Evolutionary conservation across 306 rosid genomes (phyloP), one percentile per base, ranked within the genome.

Genomic region (Prunus dulcis): DNA sequence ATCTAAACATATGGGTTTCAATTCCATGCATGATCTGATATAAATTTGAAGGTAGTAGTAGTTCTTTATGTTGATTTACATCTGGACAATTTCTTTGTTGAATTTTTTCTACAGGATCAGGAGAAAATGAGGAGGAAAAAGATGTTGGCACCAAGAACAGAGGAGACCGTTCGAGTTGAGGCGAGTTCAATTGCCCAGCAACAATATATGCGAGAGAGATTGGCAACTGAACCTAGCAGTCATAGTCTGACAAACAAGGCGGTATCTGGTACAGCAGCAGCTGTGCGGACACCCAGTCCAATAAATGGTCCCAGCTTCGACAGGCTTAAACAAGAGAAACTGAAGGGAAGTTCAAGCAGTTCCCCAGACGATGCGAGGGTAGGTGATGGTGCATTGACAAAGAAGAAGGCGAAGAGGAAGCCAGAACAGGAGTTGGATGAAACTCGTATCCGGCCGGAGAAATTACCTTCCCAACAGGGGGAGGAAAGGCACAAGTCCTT

Each of bases 71-170:
- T 56, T 69, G 28, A 28, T 45, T 45, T 14, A 51, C 23, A 23
- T 69, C 2, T 12, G 47, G 53, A 13, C 51, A 18, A 17, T 58
- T 63, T 56, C 13, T 27, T 77, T 73, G 34, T 18, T 18, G 60
- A 75, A 69, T 51, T 43, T 57, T 52, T 30, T 74, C 60, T 46
- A 32, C 67, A 90, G 97, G 97, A 89, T 66, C 91, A 86, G 69
- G 97, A 92, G 67, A 92, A 88, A 85, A 69, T 96, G 2, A 92
- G 76, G 88, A 91, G 91, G 91, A 92, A 86, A 82, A 96, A 87
- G 82, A 81, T 88, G 85, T 74, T 88, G 88, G 80, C 76, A 72
- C 75, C 91, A 32, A 85, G 69, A 91, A 73, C 70, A 72, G 98
- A 89, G 57, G 98, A 89, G 80, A 73, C 79, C 0, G 82, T 84